Evolutionary conservation across 2,329 filamentous ascomycete genomes (phyloP).

Genomic region (Xylaria sp.): DNA sequence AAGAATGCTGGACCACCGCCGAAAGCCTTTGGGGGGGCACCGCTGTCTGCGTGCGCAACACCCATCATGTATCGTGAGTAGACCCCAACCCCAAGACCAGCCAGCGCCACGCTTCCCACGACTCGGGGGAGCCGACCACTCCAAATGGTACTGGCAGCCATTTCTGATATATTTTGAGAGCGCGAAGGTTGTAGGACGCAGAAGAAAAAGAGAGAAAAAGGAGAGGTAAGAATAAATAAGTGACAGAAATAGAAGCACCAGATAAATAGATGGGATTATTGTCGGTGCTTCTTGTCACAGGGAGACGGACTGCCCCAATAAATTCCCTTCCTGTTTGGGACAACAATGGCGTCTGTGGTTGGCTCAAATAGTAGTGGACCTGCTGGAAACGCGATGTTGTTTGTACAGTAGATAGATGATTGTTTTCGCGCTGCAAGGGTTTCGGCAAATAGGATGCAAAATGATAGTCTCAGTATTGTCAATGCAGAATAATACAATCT

Average conservation of each 20-base stretch:
- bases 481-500: neutral
- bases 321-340: slow-evolving; percentile 31
- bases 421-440: neutral
- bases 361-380: slow-evolving; percentile 15
- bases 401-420: neutral
- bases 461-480: neutral
- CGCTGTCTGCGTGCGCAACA: slow-evolving; percentile 45
- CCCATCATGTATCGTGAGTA: slow-evolving; percentile 43
- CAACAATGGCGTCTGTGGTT: slow-evolving; percentile 22
- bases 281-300: neutral
- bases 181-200: neutral
- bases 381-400: neutral
- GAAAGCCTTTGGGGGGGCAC: slow-evolving; percentile 48
- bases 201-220: too few relatives aligned
- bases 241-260: neutral
- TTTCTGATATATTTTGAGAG: neutral
- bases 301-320: slow-evolving; percentile 25
- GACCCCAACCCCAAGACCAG: slow-evolving; percentile 42
- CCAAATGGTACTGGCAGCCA: slow-evolving; percentile 29
- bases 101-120: slow-evolving; percentile 34
- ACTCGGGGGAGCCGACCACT: slow-evolving; percentile 19
- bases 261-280: slow-evolving; percentile 1
- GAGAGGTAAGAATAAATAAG: neutral
- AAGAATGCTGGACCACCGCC: slow-evolving; percentile 56
- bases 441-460: neutral